These are phyloP conservation scores for Penicillium parvum DNA, from an alignment of 495 filamentous ascomycete genomes.

Conservation along the genomic window DNA sequence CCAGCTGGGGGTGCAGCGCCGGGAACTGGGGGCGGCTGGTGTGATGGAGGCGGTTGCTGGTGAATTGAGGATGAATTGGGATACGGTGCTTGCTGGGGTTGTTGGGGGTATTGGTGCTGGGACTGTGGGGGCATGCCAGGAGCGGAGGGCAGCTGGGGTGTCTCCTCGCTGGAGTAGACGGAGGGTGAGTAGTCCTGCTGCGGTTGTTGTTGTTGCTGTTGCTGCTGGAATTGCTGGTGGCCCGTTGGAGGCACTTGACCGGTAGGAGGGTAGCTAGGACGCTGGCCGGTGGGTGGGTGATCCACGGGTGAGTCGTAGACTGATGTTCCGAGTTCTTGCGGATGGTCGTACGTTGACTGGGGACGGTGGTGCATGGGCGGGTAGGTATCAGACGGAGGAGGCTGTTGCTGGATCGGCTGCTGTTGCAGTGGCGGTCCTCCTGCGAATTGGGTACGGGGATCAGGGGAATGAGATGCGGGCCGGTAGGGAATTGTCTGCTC, in stretches of 20 bases:
- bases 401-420: constrained; percentile 32
- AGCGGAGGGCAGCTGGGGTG: constrained; percentile 29
- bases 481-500: constrained; percentile 38
- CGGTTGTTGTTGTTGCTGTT: constrained; percentile 25
- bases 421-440: constrained; percentile 25
- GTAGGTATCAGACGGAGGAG: constrained; percentile 40
- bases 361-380: constrained; percentile 49
- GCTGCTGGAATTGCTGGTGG: constrained; percentile 40
- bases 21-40: constrained; percentile 42
- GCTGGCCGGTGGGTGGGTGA: constrained; percentile 26
- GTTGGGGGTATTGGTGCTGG: constrained; percentile 30
- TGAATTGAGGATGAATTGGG: constrained; percentile 38
- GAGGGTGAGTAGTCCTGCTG: constrained; percentile 54
- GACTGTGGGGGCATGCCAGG: constrained; percentile 25
- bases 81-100: constrained; percentile 42
- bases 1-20: constrained; percentile 38
- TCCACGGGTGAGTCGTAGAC: constrained; percentile 77
- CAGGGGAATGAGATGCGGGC: constrained; percentile 39
- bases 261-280: constrained; percentile 43
- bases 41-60: constrained; percentile 45
- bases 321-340: constrained; percentile 82
- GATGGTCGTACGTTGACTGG: constrained; percentile 70
- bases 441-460: constrained; percentile 40
- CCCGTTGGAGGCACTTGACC: constrained; percentile 34
- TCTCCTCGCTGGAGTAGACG: constrained; percentile 55